These are phyloP conservation scores for Lodderomyces metapsilosis DNA, from an alignment of 1,139 yeast genomes.

Conservation along the genomic window DNA sequence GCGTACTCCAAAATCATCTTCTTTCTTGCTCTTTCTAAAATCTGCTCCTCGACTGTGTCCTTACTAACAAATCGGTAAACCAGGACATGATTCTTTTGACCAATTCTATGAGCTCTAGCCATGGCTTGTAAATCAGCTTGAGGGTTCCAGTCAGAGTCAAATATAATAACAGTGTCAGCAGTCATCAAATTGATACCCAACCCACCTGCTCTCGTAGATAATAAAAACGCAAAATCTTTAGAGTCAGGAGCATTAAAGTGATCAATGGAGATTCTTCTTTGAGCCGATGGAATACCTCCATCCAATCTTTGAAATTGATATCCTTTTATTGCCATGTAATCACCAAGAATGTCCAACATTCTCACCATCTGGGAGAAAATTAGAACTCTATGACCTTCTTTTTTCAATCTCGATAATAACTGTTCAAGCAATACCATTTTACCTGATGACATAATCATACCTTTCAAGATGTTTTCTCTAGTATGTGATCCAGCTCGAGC, in stretches of 20 bases:
- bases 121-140: slow-evolving; percentile 98
- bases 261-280: slow-evolving; percentile 91
- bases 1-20: slow-evolving; percentile 99
- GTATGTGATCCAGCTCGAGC: slow-evolving; percentile 58
- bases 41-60: slow-evolving; percentile 97
- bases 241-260: slow-evolving; percentile 95
- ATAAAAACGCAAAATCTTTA: slow-evolving; percentile 84
- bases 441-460: slow-evolving; percentile 96
- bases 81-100: slow-evolving; percentile 96
- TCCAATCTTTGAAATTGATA: slow-evolving; percentile 88
- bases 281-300: slow-evolving; percentile 95
- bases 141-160: slow-evolving; percentile 99
- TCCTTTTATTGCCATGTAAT: slow-evolving; percentile 88
- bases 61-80: slow-evolving; percentile 95
- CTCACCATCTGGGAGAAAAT: slow-evolving; percentile 97
- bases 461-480: slow-evolving; percentile 80
- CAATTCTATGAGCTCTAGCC: slow-evolving; percentile 99
- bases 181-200: slow-evolving; percentile 97
- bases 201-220: slow-evolving; percentile 98
- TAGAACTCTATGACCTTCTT: slow-evolving; percentile 94
- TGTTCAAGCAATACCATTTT: slow-evolving; percentile 96
- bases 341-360: slow-evolving; percentile 92
- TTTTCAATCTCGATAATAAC: slow-evolving; percentile 73
- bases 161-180: slow-evolving; percentile 95
- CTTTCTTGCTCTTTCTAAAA: slow-evolving; percentile 91